Evolutionary conservation across 306 rosid species (phyloP).

Genomic region (Rosa chinensis): DNA sequence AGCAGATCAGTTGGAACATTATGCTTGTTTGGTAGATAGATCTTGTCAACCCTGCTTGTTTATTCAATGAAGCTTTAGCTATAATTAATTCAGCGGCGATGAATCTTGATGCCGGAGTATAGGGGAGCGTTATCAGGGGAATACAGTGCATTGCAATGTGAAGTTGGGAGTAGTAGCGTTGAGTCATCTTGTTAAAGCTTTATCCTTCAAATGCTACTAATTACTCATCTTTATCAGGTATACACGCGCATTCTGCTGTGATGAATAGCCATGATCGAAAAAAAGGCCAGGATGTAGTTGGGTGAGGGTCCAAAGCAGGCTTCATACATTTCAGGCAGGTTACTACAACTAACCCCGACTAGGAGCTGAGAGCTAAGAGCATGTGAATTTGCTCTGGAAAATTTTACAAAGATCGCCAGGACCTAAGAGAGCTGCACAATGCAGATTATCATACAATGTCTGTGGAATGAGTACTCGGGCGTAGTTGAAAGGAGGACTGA

Average conservation of each 20-base stretch:
- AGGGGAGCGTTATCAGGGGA: slow-evolving; percentile 76
- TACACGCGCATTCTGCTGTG: slow-evolving; percentile 54
- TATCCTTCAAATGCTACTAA: slow-evolving; percentile 65
- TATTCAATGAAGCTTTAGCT: slow-evolving; percentile 46
- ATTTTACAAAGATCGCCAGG: too few relatives aligned
- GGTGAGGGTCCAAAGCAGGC: slow-evolving; percentile 44
- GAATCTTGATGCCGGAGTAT: slow-evolving; percentile 55
- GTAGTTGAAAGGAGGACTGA: too few relatives aligned
- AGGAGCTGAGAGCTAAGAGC: slow-evolving; percentile 10
- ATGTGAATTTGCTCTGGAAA: too few relatives aligned
- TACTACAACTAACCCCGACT: slow-evolving; percentile 20
- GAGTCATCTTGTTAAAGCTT: slow-evolving; percentile 51
- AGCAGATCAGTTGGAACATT: slow-evolving; percentile 49
- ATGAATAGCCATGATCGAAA: slow-evolving; percentile 39
- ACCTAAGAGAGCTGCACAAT: too few relatives aligned
- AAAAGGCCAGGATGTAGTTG: slow-evolving; percentile 68
- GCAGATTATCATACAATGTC: too few relatives aligned
- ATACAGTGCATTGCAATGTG: slow-evolving; percentile 61
- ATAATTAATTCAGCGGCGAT: slow-evolving; percentile 45
- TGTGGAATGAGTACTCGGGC: too few relatives aligned
- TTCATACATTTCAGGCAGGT: slow-evolving; percentile 9
- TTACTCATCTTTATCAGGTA: slow-evolving; percentile 48
- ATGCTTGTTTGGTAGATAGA: slow-evolving; percentile 52
- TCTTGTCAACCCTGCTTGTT: too few relatives aligned
- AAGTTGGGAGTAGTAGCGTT: slow-evolving; percentile 55